Conservation (phyloP, 805 yeast species). For the Zygosaccharomyces pseudorouxii region DNA sequence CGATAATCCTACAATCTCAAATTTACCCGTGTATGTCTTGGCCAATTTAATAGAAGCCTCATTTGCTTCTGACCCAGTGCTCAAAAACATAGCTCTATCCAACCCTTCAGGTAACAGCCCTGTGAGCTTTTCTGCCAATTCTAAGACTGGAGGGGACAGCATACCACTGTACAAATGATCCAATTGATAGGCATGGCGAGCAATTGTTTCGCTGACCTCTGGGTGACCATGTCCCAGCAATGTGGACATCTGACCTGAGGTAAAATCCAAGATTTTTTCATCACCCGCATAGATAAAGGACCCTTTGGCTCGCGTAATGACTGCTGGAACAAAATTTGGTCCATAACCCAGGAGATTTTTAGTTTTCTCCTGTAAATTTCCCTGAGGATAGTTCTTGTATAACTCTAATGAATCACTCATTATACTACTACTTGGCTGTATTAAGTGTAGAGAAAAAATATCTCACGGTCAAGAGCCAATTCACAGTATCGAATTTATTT, state of each 20-base stretch:
- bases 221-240: constrained; percentile 31
- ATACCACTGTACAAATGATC: constrained; percentile 29
- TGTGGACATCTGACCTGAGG: constrained; percentile 28
- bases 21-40: constrained; percentile 27
- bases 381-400: constrained; percentile 6
- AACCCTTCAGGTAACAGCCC: constrained; percentile 23
- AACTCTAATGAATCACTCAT: neutral
- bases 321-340: constrained; percentile 17
- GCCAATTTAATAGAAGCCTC: constrained; percentile 36
- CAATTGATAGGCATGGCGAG: constrained; percentile 20
- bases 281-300: constrained; percentile 25
- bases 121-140: constrained; percentile 29
- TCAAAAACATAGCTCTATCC: constrained; percentile 25
- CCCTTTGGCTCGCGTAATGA: constrained; percentile 23
- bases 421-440: neutral
- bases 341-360: constrained; percentile 18
- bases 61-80: constrained; percentile 36
- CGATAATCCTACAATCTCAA: constrained; percentile 29
- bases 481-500: neutral
- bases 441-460: neutral
- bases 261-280: constrained; percentile 26
- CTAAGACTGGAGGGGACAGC: constrained; percentile 30
- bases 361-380: constrained; percentile 5
- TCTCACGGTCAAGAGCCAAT: neutral
- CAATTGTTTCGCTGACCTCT: constrained; percentile 26